Evolutionary conservation across 345 rosid genomes (phyloP).

Genomic region (Eucalyptus fibrosa): DNA sequence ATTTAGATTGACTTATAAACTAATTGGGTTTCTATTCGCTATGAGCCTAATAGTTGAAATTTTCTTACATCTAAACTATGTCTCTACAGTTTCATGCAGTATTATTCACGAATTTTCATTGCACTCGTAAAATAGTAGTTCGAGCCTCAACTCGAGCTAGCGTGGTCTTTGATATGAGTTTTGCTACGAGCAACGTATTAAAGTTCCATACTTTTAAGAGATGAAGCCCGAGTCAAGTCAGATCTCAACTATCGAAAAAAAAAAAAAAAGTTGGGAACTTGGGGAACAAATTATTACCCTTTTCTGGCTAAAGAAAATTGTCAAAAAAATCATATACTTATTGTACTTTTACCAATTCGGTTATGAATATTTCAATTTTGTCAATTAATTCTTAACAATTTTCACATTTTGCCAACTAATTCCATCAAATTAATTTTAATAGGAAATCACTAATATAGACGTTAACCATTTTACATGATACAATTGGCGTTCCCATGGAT

Average conservation of each 20-base stretch:
- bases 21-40: background rate
- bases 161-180: background rate
- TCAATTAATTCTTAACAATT: too few species aligned
- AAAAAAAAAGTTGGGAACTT: background rate
- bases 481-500: accelerated
- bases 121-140: background rate
- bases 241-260: background rate
- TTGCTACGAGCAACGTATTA: background rate
- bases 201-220: background rate
- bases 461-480: too few species aligned
- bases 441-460: background rate
- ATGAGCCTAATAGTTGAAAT: background rate
- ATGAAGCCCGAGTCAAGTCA: background rate
- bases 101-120: background rate
- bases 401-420: background rate
- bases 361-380: too few species aligned
- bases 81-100: background rate
- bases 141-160: background rate
- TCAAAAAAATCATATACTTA: too few species aligned
- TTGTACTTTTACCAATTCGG: too few species aligned
- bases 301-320: background rate
- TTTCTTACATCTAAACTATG: background rate
- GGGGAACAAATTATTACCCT: background rate
- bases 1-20: background rate
- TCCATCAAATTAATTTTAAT: too few species aligned